Conservation (phyloP, 2,329 filamentous ascomycete genomes). For the Scedosporium dehoogii region DNA sequence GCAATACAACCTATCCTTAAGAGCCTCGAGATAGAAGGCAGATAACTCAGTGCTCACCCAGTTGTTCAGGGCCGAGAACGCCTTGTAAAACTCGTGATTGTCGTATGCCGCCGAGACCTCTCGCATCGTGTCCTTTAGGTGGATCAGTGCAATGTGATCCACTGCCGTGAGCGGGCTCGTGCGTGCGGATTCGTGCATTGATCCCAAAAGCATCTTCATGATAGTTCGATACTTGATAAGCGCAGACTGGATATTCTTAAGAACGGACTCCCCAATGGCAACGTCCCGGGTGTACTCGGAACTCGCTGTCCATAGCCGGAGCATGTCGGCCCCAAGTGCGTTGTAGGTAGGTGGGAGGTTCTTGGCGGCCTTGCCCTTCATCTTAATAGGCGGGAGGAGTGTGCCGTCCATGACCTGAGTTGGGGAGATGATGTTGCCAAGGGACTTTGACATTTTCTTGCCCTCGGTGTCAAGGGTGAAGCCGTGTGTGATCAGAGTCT, state of each 20-base stretch:
- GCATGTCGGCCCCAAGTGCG: slow-evolving; percentile 71
- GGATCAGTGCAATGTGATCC: slow-evolving; percentile 69
- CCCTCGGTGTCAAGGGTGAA: slow-evolving; percentile 83
- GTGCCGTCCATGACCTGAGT: slow-evolving; percentile 77
- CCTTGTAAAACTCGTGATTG: slow-evolving; percentile 76
- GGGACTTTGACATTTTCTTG: slow-evolving; percentile 98
- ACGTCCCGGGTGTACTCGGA: slow-evolving; percentile 89
- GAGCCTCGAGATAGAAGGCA: slow-evolving; percentile 84
- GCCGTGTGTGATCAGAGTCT: slow-evolving; percentile 84
- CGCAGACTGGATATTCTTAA: slow-evolving; percentile 65
- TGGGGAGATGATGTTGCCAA: slow-evolving; percentile 80
- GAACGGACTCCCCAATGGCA: slow-evolving; percentile 65
- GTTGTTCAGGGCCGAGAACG: slow-evolving; percentile 60
- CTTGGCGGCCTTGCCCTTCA: slow-evolving; percentile 37
- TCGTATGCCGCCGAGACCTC: slow-evolving; percentile 57
- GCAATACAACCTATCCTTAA: slow-evolving; percentile 89
- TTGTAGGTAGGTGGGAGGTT: slow-evolving; percentile 37
- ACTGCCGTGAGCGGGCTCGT: slow-evolving; percentile 43
- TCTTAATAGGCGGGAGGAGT: slow-evolving; percentile 60
- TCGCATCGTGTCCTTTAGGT: slow-evolving; percentile 56
- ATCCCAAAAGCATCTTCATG: slow-evolving; percentile 82
- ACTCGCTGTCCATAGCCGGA: slow-evolving; percentile 84
- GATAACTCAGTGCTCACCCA: slow-evolving; percentile 80
- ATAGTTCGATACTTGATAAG: slow-evolving; percentile 83
- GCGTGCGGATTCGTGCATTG: slow-evolving; percentile 46